Conservation (phyloP, 108 stramenopile species). For the Skeletonema menzelii region DNA sequence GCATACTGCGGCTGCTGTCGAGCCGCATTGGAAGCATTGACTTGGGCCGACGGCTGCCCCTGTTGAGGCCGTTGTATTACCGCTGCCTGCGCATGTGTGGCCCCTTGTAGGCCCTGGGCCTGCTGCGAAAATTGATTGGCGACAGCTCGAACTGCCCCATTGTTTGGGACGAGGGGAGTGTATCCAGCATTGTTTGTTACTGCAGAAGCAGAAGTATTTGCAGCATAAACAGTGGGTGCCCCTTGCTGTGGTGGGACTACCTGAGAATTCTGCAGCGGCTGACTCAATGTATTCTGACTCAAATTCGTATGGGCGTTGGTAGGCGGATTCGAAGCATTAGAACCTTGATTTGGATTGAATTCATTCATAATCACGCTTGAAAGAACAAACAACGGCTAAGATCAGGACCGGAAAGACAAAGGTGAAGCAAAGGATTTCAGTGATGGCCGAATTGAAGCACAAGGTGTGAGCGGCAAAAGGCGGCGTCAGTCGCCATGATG, state of each 20-base stretch:
- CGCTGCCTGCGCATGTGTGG: background rate
- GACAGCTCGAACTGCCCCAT: background rate
- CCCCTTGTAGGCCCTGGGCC: background rate
- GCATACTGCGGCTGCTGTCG: conserved; percentile 1
- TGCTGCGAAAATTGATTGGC: background rate
- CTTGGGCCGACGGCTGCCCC: background rate
- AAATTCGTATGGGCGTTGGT: background rate
- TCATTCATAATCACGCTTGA: background rate
- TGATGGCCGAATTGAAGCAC: background rate
- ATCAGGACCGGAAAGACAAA: background rate
- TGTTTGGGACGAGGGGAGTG: background rate
- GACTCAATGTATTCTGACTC: background rate
- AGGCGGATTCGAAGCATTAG: background rate
- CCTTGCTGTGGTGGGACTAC: background rate
- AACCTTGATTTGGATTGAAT: conserved; percentile 1
- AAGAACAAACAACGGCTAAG: background rate
- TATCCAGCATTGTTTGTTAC: conserved; percentile 1
- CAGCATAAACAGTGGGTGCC: background rate
- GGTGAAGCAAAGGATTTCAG: conserved; percentile 3
- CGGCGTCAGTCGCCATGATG: background rate
- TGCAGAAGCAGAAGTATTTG: background rate
- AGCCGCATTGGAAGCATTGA: background rate
- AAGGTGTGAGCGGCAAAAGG: background rate
- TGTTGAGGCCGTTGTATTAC: background rate
- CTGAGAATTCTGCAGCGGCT: conserved; percentile 1